A percentile compares a stretch with the other conserved stretches of the same genome.
phyloP scores from a whole-genome alignment of 805 yeast species.

The Grigorovia transvaalensis region DNA sequence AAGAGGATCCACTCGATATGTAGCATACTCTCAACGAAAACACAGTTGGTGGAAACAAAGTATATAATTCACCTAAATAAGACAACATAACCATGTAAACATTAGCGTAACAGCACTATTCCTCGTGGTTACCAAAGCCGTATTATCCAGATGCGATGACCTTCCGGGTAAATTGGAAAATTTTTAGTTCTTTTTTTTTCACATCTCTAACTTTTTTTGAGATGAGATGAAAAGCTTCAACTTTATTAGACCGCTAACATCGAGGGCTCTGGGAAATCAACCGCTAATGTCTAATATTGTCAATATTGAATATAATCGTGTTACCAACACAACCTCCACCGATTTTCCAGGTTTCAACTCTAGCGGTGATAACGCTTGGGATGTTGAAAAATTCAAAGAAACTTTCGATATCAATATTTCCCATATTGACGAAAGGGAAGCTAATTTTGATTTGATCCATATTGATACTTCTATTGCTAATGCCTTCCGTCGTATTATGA shows the following conservation, averaged over 20 bases:
- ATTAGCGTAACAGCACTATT: too few relatives aligned
- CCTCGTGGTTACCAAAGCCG: too few relatives aligned
- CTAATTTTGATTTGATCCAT: conserved; percentile 79
- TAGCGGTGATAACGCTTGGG: conserved; percentile 65
- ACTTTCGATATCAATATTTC: conserved; percentile 57
- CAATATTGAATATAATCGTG: conserved; percentile 83
- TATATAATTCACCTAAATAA: too few relatives aligned
- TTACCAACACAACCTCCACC: conserved; percentile 76
- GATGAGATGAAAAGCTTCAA: neutral
- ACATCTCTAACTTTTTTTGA: neutral
- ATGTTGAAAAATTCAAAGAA: conserved; percentile 65
- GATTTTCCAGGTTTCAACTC: conserved; percentile 82
- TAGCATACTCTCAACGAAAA: neutral
- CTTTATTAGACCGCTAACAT: neutral
- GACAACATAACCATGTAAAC: neutral
- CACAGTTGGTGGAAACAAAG: too few relatives aligned
- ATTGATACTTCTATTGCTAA: conserved; percentile 89
- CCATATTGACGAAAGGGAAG: conserved; percentile 53
- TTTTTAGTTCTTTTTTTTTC: neutral
- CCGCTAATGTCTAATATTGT: conserved; percentile 44
- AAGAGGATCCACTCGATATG: conserved; percentile 14
- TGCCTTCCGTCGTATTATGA: conserved; percentile 95
- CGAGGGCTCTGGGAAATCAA: neutral
- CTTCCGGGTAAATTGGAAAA: conserved; percentile 3
- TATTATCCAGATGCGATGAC: neutral